Base-by-base conservation (phyloP, 495 filamentous ascomycete genomes). In the Penicillium coffeae region DNA sequence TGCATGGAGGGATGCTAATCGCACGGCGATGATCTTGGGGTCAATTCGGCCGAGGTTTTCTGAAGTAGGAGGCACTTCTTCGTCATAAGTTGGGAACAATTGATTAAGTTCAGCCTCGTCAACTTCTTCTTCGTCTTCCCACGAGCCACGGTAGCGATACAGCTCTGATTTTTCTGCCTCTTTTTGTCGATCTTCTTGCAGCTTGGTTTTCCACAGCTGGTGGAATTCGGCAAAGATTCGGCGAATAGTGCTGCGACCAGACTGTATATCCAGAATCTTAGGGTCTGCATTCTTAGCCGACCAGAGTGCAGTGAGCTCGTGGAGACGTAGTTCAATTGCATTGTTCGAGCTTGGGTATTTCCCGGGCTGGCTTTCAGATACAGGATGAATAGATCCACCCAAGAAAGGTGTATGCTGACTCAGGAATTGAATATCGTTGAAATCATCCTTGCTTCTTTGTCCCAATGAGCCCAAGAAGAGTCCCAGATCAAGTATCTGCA, bases 1-100 rank as follows among this genome's bases (percentile, higher is more conserved):
- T 1, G 73, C 65, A 51, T 86, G 83, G 16, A 80, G 63, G 25
- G 72, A 52, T 10, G 82, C 71, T 27, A 86, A 62, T 9, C 70
- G 63, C 32, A 73, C 56, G 25, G 80, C 73, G 25, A 79, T 72
- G 14, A 59, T 54, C 35, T 69, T 72, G 16, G 76, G 72, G 38
- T 76, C 68, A 51, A 63, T 49, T 35, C 34, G 63, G 41, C 39
- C 47, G 41, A 43, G 56, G 15, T 54, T 48, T 15, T 68, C 59
- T 21, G 56, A 51, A 20, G 66, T 42, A 36, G 72, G 53, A 5
- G 66, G 66, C 1, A 66, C 52, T 0, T 64, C 68, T 7, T 71
- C 74, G 14, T 88, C 84, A 48, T 83, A 93, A 13, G 77, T 80
- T 5, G 92, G 91, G 67, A 98, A 97, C 30, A 96, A 72, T 45